phyloP scores from a whole-genome alignment of 164 flowering plant species.

The Magnolia officinalis region DNA sequence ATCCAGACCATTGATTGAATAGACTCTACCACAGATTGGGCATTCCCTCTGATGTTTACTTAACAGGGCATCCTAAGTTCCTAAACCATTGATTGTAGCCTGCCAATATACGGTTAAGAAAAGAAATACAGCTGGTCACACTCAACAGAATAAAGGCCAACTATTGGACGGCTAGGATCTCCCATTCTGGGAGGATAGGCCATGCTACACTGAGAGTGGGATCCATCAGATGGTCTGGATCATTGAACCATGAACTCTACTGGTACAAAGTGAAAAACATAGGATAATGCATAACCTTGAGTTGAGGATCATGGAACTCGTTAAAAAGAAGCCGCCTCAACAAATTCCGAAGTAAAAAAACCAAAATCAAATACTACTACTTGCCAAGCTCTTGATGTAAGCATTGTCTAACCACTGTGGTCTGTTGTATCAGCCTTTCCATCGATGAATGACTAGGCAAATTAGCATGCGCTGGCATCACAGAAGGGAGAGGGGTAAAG shows the following conservation, averaged over 20 bases:
- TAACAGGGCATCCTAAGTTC: neutral
- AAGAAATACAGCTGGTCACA: neutral
- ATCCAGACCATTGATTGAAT: no score
- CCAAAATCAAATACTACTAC: conserved; percentile 36
- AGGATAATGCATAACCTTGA: no score
- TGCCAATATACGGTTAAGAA: neutral
- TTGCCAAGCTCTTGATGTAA: conserved; percentile 66
- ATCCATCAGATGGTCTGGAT: no score
- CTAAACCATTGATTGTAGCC: neutral
- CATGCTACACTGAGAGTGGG: no score
- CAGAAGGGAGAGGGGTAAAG: neutral
- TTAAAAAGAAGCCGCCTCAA: neutral
- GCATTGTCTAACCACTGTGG: conserved; percentile 66
- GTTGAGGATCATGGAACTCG: no score
- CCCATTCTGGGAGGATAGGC: no score
- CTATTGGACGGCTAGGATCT: no score
- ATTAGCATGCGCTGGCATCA: conserved; percentile 60
- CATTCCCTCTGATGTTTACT: neutral
- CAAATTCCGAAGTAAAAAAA: conserved; percentile 5
- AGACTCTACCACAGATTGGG: no score
- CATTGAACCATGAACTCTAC: no score
- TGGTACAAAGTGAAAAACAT: no score
- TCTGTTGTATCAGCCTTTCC: conserved; percentile 89
- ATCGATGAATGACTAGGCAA: conserved; percentile 70
- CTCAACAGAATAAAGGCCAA: no score